These are phyloP conservation scores for Stagonosporopsis vannaccii DNA, from an alignment of 2,329 filamentous ascomycete genomes.

Conservation along the genomic window DNA sequence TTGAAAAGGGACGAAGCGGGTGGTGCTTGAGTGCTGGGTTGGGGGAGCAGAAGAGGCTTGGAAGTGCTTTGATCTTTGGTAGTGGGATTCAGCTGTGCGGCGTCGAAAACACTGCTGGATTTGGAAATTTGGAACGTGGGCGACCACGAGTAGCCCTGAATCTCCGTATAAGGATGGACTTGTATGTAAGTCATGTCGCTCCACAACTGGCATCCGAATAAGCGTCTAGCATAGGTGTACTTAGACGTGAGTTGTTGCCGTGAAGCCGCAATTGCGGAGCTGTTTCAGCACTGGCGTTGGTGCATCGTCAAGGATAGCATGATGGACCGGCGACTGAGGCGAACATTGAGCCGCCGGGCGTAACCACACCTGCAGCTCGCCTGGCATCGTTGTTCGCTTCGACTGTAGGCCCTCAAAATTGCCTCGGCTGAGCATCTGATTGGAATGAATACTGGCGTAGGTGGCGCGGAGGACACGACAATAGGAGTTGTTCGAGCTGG, in stretches of 20 bases:
- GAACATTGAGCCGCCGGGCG: not conserved
- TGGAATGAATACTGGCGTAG: not conserved
- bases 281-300: not conserved
- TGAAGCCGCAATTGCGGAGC: not conserved
- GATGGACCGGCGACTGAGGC: not conserved
- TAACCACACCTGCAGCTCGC: not conserved
- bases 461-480: not conserved
- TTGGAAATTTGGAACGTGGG: not conserved
- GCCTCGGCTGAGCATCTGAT: not conserved
- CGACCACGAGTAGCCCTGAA: not conserved
- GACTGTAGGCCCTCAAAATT: not conserved
- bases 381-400: not conserved
- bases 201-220: not conserved
- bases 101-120: not conserved
- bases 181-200: not conserved
- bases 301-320: not conserved
- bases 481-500: not conserved
- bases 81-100: not conserved
- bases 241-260: not conserved
- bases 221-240: not conserved
- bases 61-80: not conserved
- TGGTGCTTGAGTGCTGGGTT: not conserved
- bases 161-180: not conserved
- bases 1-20: not conserved
- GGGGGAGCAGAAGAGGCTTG: not conserved